These are phyloP conservation scores for Alternaria tenuissima DNA, from an alignment of 2,329 filamentous ascomycete species.

Conservation along the genomic window DNA sequence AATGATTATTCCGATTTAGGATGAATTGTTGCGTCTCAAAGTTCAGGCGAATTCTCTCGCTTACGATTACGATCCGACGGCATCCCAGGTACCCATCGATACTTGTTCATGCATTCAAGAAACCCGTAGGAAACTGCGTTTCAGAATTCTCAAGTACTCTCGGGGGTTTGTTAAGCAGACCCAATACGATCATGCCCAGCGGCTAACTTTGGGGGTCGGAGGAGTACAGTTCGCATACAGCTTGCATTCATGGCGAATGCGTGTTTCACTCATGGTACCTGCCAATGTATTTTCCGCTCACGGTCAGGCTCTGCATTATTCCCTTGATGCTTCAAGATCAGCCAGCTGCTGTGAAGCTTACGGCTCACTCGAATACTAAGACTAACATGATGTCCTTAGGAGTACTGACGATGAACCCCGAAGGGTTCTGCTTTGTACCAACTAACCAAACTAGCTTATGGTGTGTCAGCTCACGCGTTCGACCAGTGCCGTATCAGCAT, in stretches of 20 bases:
- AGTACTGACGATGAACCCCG: too few relatives aligned
- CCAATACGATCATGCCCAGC: neutral
- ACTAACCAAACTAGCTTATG: too few relatives aligned
- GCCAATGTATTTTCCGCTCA: neutral
- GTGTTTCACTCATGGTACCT: neutral
- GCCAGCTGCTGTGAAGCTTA: too few relatives aligned
- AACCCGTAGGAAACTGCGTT: conserved; percentile 7
- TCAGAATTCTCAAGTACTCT: neutral
- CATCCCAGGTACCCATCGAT: conserved; percentile 1
- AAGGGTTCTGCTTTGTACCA: neutral
- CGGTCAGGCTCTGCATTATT: neutral
- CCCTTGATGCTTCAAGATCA: too few relatives aligned
- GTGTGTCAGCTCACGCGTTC: too few relatives aligned
- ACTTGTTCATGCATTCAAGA: conserved; percentile 6
- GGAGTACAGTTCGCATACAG: neutral
- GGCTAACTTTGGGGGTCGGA: neutral
- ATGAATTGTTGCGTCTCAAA: neutral
- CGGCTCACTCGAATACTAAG: too few relatives aligned
- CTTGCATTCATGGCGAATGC: neutral
- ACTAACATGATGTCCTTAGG: too few relatives aligned
- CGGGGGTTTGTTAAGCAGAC: neutral
- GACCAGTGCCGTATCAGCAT: too few relatives aligned
- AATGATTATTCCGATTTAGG: neutral
- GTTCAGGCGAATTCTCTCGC: neutral
- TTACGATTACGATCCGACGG: neutral